Percentiles rank a stretch among this genome's conserved stretches.
Evolutionary conservation across 1,284 basidiomycete genomes (phyloP).

Genomic region (Cryptococcus sp.): DNA sequence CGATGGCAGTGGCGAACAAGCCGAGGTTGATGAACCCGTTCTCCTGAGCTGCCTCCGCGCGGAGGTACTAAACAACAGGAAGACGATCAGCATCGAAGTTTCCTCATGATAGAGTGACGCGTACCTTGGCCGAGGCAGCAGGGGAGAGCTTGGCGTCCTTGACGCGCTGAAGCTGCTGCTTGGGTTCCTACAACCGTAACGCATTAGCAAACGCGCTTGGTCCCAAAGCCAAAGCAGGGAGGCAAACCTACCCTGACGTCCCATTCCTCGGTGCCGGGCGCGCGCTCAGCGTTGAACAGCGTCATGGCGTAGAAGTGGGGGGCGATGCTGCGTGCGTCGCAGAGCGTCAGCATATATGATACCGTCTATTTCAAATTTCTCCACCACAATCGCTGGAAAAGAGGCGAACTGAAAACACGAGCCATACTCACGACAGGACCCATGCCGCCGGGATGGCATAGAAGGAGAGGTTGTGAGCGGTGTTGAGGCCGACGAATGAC

Average conservation of each 20-base stretch:
- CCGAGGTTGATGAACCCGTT: conserved; percentile 31
- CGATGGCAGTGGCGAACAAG: conserved; percentile 36
- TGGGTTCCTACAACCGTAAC: conserved; percentile 37
- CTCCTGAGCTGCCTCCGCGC: conserved; percentile 37
- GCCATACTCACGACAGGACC: conserved; percentile 23
- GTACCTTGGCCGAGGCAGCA: conserved; percentile 61
- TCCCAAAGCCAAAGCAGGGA: not conserved
- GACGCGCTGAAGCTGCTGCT: conserved; percentile 77
- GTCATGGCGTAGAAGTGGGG: conserved; percentile 25
- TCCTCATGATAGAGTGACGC: too few species aligned
- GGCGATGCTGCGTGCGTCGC: conserved; percentile 4
- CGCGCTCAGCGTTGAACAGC: conserved; percentile 28
- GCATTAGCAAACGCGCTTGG: not conserved
- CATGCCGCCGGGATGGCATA: conserved; percentile 40
- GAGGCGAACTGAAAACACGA: not conserved
- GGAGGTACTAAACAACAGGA: conserved; percentile 15
- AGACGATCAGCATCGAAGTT: too few species aligned
- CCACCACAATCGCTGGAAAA: not conserved
- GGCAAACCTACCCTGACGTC: conserved; percentile 17
- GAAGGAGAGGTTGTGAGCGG: conserved; percentile 27
- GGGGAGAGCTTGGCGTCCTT: conserved; percentile 80
- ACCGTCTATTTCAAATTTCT: not conserved
- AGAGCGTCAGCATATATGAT: not conserved
- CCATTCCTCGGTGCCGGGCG: conserved; percentile 24
- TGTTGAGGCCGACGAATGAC: conserved; percentile 19